Base-by-base conservation (phyloP, 306 rosid genomes). In the Quillaja saponaria region DNA sequence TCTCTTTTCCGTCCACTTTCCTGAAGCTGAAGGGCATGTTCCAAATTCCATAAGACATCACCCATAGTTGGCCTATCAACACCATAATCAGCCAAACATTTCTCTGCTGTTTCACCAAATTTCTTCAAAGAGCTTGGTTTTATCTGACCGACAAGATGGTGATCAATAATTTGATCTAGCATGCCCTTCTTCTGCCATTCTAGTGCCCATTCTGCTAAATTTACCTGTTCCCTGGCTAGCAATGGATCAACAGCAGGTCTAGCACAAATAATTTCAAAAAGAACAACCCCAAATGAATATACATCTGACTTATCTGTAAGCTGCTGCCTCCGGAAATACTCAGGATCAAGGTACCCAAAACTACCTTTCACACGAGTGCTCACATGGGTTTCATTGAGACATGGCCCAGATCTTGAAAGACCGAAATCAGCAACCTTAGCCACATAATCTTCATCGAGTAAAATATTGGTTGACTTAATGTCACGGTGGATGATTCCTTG, bases 361-460 rank as follows among this genome's bases (percentile, higher is more conserved):
- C 99, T 94, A 15, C 99, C 99, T 78, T 94, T 90, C 53, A 94
- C 99, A 19, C 87, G 87, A 9, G 99, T 87, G 47, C 99, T 94
- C 58, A 94, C 99, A 63, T 94, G 99, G 15, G 96, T 94, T 75
- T 94, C 97, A 57, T 87, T 21, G 8, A 94, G 76, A 69, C 97
- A 86, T 5, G 97, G 97, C 14, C 99, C 99, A 4, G 90, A 80
- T 70, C 97, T 83, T 11, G 99, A 94, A 66, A 94, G 99, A 58
- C 99, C 99, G 40, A 94, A 94, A 68, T 94, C 97, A n/a, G 99
- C 95, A 78, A 94, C 99, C 66, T 94, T 90, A 8, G 99, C 95
- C 49, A 90, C 86, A 68, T 84, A 87, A 37, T 80, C 78, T 56
- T 94, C 95, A 58, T 94, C 95, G 37, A 94, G 86, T 70, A 94